Percentiles rank a stretch among this genome's conserved stretches.
Evolutionary conservation across 495 filamentous ascomycete species (phyloP).

Genomic region (Aspergillus coremiiformis): DNA sequence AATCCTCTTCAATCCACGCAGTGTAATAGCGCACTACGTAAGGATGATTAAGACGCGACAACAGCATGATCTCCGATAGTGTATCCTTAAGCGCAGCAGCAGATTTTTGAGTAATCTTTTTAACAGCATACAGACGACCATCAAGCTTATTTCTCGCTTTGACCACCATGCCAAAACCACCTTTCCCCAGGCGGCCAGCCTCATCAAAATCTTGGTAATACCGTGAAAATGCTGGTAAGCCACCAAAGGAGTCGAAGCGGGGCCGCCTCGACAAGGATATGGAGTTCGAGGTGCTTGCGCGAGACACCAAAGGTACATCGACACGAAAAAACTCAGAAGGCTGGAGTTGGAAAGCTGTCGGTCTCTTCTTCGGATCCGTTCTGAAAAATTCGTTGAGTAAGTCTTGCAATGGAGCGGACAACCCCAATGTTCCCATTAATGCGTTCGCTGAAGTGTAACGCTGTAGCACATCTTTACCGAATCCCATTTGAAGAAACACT

Average conservation of each 20-base stretch:
- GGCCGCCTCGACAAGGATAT: slow-evolving; percentile 34
- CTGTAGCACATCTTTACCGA: slow-evolving; percentile 67
- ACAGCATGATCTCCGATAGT: slow-evolving; percentile 80
- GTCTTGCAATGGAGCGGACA: slow-evolving; percentile 71
- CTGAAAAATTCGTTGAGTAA: slow-evolving; percentile 77
- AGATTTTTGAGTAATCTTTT: slow-evolving; percentile 85
- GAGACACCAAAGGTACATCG: slow-evolving; percentile 41
- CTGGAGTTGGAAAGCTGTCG: slow-evolving; percentile 81
- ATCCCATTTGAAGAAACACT: slow-evolving; percentile 87
- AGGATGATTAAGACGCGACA: slow-evolving; percentile 89
- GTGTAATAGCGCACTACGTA: slow-evolving; percentile 94
- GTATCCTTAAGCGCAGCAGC: slow-evolving; percentile 74
- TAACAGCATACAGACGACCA: slow-evolving; percentile 87
- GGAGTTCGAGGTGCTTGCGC: slow-evolving; percentile 32
- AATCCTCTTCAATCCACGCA: slow-evolving; percentile 83
- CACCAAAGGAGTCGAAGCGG: slow-evolving; percentile 41
- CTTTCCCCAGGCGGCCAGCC: slow-evolving; percentile 79
- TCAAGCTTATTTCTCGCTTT: slow-evolving; percentile 92
- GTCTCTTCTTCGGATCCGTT: slow-evolving; percentile 70
- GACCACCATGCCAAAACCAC: slow-evolving; percentile 96
- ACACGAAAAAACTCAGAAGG: slow-evolving; percentile 79
- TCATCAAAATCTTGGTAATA: slow-evolving; percentile 88
- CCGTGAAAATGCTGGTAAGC: slow-evolving; percentile 48
- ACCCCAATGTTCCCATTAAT: slow-evolving; percentile 52
- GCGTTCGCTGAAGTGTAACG: slow-evolving; percentile 72